Conservation (phyloP, 768 basidiomycete species). For the Leccinum variicolor region DNA sequence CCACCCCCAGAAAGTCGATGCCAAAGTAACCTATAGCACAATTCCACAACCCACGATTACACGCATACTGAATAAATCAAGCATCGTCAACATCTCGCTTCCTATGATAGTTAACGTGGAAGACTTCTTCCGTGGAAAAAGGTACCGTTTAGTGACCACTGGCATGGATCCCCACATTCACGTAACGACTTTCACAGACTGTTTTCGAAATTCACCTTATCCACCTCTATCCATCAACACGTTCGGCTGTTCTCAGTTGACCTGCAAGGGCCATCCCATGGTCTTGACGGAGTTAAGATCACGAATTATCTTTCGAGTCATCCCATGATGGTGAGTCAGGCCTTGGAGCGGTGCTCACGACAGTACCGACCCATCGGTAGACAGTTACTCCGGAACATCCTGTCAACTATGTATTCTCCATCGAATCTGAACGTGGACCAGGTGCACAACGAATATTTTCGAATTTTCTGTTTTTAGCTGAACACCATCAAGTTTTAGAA, state of each 20-base stretch:
- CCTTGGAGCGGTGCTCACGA: not conserved
- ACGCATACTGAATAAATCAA: slow-evolving; percentile 53
- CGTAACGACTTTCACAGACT: slow-evolving; percentile 46
- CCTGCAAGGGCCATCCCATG: slow-evolving; percentile 45
- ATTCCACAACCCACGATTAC: slow-evolving; percentile 45
- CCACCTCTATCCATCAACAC: slow-evolving; percentile 72
- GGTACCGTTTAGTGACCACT: slow-evolving; percentile 39
- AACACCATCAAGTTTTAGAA: slow-evolving; percentile 50
- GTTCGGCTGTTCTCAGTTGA: slow-evolving; percentile 69
- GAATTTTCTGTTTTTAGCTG: slow-evolving; percentile 5
- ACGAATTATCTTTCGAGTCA: slow-evolving; percentile 45
- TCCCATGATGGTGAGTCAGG: slow-evolving; percentile 44
- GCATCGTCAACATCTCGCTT: slow-evolving; percentile 61
- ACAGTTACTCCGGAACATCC: slow-evolving; percentile 73
- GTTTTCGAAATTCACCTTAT: slow-evolving; percentile 88
- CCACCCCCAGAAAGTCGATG: slow-evolving; percentile 57
- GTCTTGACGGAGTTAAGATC: slow-evolving; percentile 50
- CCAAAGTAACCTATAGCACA: slow-evolving; percentile 69
- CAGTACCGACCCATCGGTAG: slow-evolving; percentile 38
- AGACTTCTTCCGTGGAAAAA: slow-evolving; percentile 88
- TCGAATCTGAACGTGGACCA: slow-evolving; percentile 62
- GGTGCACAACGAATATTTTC: slow-evolving; percentile 35
- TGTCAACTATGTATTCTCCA: slow-evolving; percentile 75
- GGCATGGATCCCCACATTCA: not conserved
- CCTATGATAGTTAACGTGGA: slow-evolving; percentile 93